Conservation (phyloP, 768 basidiomycete species). For the Lactarius indigo region DNA sequence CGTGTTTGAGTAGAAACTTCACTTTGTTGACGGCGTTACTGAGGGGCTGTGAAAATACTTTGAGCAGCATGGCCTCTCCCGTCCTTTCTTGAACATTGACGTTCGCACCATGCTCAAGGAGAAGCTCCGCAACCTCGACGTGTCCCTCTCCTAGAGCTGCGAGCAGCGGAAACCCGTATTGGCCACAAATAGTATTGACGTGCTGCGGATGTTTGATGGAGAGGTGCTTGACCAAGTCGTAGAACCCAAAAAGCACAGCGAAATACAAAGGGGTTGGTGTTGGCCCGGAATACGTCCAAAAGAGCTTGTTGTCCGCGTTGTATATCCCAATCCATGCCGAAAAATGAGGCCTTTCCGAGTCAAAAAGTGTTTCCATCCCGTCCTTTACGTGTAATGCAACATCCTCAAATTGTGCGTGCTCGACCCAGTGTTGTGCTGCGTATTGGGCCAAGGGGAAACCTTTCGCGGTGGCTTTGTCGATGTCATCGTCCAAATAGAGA, state of each 20-base stretch:
- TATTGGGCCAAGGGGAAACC: not conserved
- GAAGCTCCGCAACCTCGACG: not conserved
- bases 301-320: not conserved
- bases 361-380: not conserved
- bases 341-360: not conserved
- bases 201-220: not conserved
- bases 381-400: not conserved
- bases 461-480: not conserved
- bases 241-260: not conserved
- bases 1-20: not conserved
- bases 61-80: not conserved
- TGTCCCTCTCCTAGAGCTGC: not conserved
- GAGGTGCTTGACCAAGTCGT: not conserved
- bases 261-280: not conserved
- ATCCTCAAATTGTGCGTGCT: not conserved
- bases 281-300: too few relatives aligned
- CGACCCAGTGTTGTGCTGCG: not conserved
- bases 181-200: not conserved
- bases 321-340: not conserved
- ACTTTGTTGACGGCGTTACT: not conserved
- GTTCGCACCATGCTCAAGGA: not conserved
- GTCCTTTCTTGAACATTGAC: not conserved
- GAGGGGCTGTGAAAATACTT: not conserved
- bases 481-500: not conserved
- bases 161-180: not conserved